These are phyloP conservation scores for Zoysia pacifica DNA, from an alignment of 176 grass and related monocot genomes.

Conservation along the genomic window DNA sequence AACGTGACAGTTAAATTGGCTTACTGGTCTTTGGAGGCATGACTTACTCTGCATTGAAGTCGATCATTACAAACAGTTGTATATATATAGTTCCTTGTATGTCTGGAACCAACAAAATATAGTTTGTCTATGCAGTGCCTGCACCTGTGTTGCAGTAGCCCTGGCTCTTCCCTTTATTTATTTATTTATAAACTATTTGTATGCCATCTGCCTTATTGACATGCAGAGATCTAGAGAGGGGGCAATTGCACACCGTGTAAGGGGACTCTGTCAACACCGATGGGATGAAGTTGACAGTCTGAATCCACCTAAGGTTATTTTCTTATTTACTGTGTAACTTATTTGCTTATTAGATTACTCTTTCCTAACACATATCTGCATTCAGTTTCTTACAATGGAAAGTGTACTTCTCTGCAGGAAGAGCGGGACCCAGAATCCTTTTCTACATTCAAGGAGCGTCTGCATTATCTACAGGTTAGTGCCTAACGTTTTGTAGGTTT, in stretches of 20 bases:
- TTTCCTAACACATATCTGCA: not conserved
- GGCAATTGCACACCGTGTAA: slow-evolving; percentile 73
- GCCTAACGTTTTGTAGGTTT: not conserved
- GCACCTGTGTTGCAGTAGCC: not conserved
- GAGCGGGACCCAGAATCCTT: slow-evolving; percentile 90
- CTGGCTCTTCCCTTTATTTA: not conserved
- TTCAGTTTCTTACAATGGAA: slow-evolving; percentile 29
- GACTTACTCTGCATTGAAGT: slow-evolving; percentile 1
- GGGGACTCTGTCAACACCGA: slow-evolving; percentile 63
- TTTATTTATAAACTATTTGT: slow-evolving; percentile 19
- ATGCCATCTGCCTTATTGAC: slow-evolving; percentile 30
- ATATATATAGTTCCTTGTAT: not conserved
- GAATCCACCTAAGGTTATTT: slow-evolving; percentile 79
- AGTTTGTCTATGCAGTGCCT: not conserved
- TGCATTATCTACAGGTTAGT: slow-evolving; percentile 85
- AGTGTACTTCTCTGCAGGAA: slow-evolving; percentile 58
- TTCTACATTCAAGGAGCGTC: slow-evolving; percentile 90
- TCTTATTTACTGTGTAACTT: slow-evolving; percentile 27
- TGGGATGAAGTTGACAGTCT: slow-evolving; percentile 69
- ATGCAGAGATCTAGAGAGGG: slow-evolving; percentile 67
- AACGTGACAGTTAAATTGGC: not conserved
- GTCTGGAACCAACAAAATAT: not conserved
- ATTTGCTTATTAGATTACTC: slow-evolving; percentile 24
- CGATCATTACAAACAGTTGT: not conserved
- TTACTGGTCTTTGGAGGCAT: not conserved